These are phyloP conservation scores for Ganoderma sp. DNA, from an alignment of 1,284 basidiomycete genomes.

Conservation along the genomic window DNA sequence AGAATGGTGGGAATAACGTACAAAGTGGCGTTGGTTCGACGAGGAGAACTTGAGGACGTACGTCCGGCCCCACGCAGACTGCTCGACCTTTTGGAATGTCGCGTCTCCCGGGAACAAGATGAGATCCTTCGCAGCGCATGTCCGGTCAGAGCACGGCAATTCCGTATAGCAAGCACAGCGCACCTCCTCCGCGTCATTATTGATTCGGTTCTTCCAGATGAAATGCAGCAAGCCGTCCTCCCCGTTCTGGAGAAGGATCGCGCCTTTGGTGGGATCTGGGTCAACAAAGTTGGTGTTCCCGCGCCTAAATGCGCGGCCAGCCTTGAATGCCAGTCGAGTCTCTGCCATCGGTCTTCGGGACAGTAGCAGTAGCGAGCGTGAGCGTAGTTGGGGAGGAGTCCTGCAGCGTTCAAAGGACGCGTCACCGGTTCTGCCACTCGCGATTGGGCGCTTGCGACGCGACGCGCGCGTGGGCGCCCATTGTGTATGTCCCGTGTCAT, in stretches of 20 bases:
- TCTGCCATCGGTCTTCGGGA: constrained; percentile 28
- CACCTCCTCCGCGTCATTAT: constrained; percentile 66
- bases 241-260: constrained; percentile 65
- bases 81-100: constrained; percentile 69
- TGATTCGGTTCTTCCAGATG: constrained; percentile 74
- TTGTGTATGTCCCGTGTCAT: too few relatives aligned
- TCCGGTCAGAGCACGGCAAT: neutral
- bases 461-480: too few relatives aligned
- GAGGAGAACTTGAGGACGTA: constrained; percentile 84
- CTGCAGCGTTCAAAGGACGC: constrained; percentile 22
- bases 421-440: constrained; percentile 22
- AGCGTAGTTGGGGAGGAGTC: neutral
- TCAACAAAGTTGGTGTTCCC: constrained; percentile 71
- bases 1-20: constrained; percentile 46
- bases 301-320: constrained; percentile 74
- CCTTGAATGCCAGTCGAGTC: constrained; percentile 77
- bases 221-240: constrained; percentile 81
- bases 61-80: constrained; percentile 65
- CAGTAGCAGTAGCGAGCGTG: neutral
- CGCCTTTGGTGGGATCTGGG: constrained; percentile 70
- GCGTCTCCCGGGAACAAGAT: constrained; percentile 83
- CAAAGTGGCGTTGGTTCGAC: constrained; percentile 81
- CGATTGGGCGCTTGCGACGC: constrained; percentile 23
- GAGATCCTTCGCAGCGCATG: constrained; percentile 56
- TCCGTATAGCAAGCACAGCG: constrained; percentile 31